Conservation (phyloP, 306 rosid genomes). For the Lupinus albus region DNA sequence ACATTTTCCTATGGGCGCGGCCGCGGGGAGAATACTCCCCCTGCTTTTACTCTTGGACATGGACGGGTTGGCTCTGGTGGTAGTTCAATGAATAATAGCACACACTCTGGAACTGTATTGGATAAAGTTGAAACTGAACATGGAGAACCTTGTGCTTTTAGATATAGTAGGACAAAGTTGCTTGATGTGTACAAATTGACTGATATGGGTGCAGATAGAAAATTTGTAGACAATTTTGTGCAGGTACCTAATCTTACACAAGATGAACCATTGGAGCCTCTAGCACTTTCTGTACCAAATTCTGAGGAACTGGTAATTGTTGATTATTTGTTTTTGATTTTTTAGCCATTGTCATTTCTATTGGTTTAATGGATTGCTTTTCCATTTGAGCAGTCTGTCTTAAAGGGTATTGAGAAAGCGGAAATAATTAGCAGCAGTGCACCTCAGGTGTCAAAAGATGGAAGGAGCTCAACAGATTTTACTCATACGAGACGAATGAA, state of each 20-base stretch:
- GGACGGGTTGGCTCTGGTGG: constrained; percentile 67
- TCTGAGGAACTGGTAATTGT: constrained; percentile 81
- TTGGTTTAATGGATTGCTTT: constrained; percentile 41
- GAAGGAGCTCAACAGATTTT: constrained; percentile 61
- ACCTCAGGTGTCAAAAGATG: constrained; percentile 86
- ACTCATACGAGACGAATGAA: constrained; percentile 68
- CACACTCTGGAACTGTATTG: constrained; percentile 45
- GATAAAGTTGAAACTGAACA: constrained; percentile 64
- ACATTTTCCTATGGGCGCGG: constrained; percentile 70
- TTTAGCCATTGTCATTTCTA: constrained; percentile 22
- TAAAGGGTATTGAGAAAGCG: constrained; percentile 91
- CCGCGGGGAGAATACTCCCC: constrained; percentile 70
- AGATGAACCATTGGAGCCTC: constrained; percentile 78
- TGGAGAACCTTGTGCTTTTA: constrained; percentile 59
- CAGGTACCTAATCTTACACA: constrained; percentile 68
- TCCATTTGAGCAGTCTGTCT: constrained; percentile 58
- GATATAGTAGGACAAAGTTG: constrained; percentile 71
- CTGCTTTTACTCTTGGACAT: constrained; percentile 63
- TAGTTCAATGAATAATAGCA: constrained; percentile 44
- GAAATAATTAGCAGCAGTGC: constrained; percentile 83
- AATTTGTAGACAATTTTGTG: constrained; percentile 63
- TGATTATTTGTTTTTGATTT: constrained; percentile 16
- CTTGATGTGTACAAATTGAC: constrained; percentile 76
- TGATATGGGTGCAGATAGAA: constrained; percentile 49
- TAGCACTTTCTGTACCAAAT: constrained; percentile 64